Evolutionary conservation across 1,139 yeast genomes (phyloP).

Genomic region (Keqinozyma sinolaborantium): DNA sequence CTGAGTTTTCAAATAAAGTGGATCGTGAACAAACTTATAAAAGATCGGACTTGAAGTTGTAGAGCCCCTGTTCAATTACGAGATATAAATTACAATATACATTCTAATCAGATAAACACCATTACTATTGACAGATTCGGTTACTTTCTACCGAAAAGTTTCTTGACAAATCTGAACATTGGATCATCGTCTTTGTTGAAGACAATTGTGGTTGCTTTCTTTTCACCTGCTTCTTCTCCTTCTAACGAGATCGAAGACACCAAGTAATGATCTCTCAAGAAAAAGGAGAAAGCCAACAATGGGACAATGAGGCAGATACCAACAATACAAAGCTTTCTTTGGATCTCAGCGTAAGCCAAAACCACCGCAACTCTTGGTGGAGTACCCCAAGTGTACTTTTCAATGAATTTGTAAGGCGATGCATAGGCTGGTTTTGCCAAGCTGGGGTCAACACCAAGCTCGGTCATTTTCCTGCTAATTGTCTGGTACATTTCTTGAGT

Average conservation of each 20-base stretch:
- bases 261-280: constrained; percentile 50
- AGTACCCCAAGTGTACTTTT: constrained; percentile 51
- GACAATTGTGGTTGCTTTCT: neutral
- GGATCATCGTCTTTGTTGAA: constrained; percentile 22
- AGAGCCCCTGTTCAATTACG: too few relatives aligned
- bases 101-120: too few relatives aligned
- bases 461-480: constrained; percentile 8
- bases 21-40: too few relatives aligned
- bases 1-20: too few relatives aligned
- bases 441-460: constrained; percentile 8
- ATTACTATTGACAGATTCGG: too few relatives aligned
- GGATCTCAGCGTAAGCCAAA: constrained; percentile 54
- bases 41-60: too few relatives aligned
- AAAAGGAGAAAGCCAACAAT: constrained; percentile 41
- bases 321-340: constrained; percentile 49
- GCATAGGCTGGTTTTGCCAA: constrained; percentile 46
- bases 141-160: neutral
- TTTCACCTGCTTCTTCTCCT: constrained; percentile 8
- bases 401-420: constrained; percentile 45
- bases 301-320: constrained; percentile 55
- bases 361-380: constrained; percentile 54
- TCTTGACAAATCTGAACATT: constrained; percentile 4
- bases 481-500: constrained; percentile 24
- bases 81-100: too few relatives aligned
- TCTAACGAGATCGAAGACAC: constrained; percentile 28